A percentile compares a stretch with the other conserved stretches of the same genome.
These are phyloP conservation scores for Coniochaeta sp. DNA, from an alignment of 2,329 filamentous ascomycete species.

Conservation along the genomic window DNA sequence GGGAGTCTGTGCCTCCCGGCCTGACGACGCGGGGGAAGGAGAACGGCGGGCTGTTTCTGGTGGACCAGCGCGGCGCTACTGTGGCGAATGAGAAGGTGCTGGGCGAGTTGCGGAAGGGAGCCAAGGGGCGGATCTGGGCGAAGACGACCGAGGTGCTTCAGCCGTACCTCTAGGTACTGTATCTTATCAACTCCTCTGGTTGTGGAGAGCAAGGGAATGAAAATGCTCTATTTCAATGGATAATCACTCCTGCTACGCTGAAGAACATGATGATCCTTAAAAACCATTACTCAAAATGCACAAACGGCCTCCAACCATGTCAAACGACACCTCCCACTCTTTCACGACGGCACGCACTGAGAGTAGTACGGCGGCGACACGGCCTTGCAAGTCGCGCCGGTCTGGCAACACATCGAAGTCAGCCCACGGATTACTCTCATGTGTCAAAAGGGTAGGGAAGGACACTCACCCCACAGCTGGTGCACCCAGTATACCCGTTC, in stretches of 20 bases:
- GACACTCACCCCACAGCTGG: conserved; percentile 13
- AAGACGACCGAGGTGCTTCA: conserved; percentile 24
- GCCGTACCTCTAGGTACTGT: neutral
- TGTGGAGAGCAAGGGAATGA: neutral
- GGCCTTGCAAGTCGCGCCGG: conserved; percentile 15
- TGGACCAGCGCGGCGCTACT: conserved; percentile 23
- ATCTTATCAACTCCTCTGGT: neutral
- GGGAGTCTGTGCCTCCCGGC: neutral
- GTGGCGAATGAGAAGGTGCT: conserved; percentile 22
- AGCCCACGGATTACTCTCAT: neutral
- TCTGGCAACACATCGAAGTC: conserved; percentile 4
- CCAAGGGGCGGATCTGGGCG: conserved; percentile 20
- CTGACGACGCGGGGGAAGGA: conserved; percentile 4
- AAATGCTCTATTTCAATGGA: neutral
- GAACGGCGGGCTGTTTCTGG: conserved; percentile 22
- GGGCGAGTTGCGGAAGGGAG: conserved; percentile 19
- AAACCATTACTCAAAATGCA: neutral
- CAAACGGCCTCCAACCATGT: neutral
- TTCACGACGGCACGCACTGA: conserved; percentile 11
- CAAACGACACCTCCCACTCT: neutral
- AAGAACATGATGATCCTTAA: neutral
- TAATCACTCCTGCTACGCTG: neutral
- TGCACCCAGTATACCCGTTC: conserved; percentile 16
- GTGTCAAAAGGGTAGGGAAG: neutral
- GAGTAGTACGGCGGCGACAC: conserved; percentile 18